Base-by-base conservation (phyloP, 106 monocot genomes). In the Amphibolis antarctica region DNA sequence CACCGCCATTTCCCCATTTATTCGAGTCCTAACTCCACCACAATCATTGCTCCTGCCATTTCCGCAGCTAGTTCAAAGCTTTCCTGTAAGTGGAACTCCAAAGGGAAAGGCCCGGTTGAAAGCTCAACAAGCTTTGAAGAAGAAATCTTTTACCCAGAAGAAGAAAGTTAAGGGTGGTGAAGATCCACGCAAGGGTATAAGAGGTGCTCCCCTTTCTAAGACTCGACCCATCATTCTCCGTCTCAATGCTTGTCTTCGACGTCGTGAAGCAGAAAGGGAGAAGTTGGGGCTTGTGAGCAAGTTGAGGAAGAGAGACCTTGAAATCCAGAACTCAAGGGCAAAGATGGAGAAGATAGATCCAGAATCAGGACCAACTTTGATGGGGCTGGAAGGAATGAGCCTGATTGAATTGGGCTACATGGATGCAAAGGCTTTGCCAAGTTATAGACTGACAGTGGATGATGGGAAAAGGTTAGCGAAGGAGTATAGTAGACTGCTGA, bases 41-140 rank as follows among this genome's bases (percentile, higher is more conserved):
- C 20, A 24, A 31, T 71, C 55, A n/a, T 13, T 18, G 50, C 55
- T 17, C 11, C 44, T 6, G 10, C 55, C 65, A 21, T 18, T 68
- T 1, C 68, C 69, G 52, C 68, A 64, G 22, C 64, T 76, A 44
- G 62, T 79, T 46, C 78, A 63, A 46, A 59, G 66, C 13, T 51
- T 42, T 25, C 66, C 75, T 1, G 91, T 99, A 53, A 91, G 91
- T 69, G 91, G 91, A 64, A 99, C 98, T 7, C 81, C 98, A 58
- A 96, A 96, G 81, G 96, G 96, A n/a, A 96, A 96, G 76, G 80
- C 51, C n/a, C 87, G 91, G 71, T 73, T 87, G 65, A 99, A 99
- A 65, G 4, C 75, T 17, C 80, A 81, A 23, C 74, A 77, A 67
- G 53, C 55, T 1, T 77, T 83, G 27, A 99, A 99, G 76, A 85